phyloP scores from a whole-genome alignment of 2,329 filamentous ascomycete genomes.

The Aspergillus latus region DNA sequence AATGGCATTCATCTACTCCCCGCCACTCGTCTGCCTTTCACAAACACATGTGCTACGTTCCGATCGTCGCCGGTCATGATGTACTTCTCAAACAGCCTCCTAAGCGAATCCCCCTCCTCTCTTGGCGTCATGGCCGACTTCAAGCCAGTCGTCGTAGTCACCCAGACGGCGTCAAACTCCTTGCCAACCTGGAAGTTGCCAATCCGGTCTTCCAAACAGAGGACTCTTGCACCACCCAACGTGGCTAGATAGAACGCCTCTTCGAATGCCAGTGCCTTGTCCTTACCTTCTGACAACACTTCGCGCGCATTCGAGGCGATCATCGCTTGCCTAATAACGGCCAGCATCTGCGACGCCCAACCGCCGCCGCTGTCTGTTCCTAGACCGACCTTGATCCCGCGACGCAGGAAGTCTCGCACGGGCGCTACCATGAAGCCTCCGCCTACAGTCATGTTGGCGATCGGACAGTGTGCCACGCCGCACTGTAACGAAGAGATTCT shows the following conservation, averaged over 20 bases:
- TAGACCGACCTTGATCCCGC: slow-evolving; percentile 64
- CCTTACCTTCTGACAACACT: slow-evolving; percentile 35
- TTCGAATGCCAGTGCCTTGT: slow-evolving; percentile 49
- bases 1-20: not conserved
- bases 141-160: slow-evolving; percentile 41
- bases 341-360: slow-evolving; percentile 58
- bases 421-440: slow-evolving; percentile 58
- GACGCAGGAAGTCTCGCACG: slow-evolving; percentile 57
- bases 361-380: slow-evolving; percentile 66
- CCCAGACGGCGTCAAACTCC: slow-evolving; percentile 60
- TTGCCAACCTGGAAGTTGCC: slow-evolving; percentile 61
- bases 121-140: slow-evolving; percentile 54
- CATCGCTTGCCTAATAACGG: slow-evolving; percentile 51
- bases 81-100: slow-evolving; percentile 61
- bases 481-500: slow-evolving; percentile 45
- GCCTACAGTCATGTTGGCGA: slow-evolving; percentile 61
- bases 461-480: slow-evolving; percentile 64
- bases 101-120: slow-evolving; percentile 50
- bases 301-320: slow-evolving; percentile 47
- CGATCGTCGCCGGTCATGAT: slow-evolving; percentile 66
- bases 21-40: slow-evolving; percentile 41
- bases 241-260: slow-evolving; percentile 63
- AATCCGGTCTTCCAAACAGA: slow-evolving; percentile 53
- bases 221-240: slow-evolving; percentile 60
- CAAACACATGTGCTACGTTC: slow-evolving; percentile 58